Percentiles rank a stretch among this genome's conserved stretches.
phyloP scores from a whole-genome alignment of 345 rosid genomes.

The Geranium brycei region DNA sequence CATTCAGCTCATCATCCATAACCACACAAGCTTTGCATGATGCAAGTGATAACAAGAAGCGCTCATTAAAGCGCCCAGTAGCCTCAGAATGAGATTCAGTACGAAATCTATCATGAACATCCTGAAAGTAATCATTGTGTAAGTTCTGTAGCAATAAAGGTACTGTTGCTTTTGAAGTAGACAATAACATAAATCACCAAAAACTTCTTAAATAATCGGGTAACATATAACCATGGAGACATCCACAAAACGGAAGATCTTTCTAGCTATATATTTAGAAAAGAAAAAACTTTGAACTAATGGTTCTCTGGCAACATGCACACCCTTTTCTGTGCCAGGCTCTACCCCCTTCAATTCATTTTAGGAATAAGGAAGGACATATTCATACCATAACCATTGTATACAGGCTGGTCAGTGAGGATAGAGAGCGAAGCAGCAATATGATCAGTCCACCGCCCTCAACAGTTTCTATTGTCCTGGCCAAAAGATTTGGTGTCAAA shows the following conservation, averaged over 20 bases:
- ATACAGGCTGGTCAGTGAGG: slow-evolving; percentile 73
- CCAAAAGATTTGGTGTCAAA: slow-evolving; percentile 83
- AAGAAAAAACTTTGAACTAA: too few relatives aligned
- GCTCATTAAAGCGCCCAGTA: slow-evolving; percentile 80
- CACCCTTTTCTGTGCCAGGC: not conserved
- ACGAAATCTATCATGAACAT: slow-evolving; percentile 92
- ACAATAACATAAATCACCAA: not conserved
- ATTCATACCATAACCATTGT: slow-evolving; percentile 91
- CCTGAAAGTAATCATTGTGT: slow-evolving; percentile 35
- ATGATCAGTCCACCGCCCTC: slow-evolving; percentile 90
- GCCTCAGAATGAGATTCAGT: slow-evolving; percentile 91
- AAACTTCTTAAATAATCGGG: not conserved
- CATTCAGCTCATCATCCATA: slow-evolving; percentile 93
- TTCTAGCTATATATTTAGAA: too few relatives aligned
- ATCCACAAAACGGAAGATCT: not conserved
- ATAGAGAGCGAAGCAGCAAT: slow-evolving; percentile 64
- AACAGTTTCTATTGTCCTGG: slow-evolving; percentile 94
- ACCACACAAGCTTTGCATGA: slow-evolving; percentile 83
- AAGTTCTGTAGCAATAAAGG: slow-evolving; percentile 2
- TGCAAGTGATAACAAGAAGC: slow-evolving; percentile 77
- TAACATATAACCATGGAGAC: too few relatives aligned
- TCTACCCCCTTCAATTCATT: not conserved
- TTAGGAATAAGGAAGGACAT: slow-evolving; percentile 1
- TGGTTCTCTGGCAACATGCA: not conserved
- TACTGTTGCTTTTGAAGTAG: too few relatives aligned